Percentiles rank a stretch among this genome's conserved stretches.
These are phyloP conservation scores for Lactarius deliciosus DNA, from an alignment of 768 basidiomycete genomes.

Conservation along the genomic window DNA sequence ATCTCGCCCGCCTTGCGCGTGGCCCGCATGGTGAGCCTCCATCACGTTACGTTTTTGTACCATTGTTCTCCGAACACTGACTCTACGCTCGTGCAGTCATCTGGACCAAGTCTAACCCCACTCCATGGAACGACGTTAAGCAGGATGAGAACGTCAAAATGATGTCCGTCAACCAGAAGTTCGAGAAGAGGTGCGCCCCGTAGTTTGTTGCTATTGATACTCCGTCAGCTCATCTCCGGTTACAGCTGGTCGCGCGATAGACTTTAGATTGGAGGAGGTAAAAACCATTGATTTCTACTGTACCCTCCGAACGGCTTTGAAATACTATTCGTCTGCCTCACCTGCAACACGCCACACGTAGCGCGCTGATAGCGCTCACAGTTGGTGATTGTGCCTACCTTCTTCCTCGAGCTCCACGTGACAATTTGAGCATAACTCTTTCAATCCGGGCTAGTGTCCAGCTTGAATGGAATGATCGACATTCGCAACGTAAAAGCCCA, in stretches of 20 bases:
- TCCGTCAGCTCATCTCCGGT: slow-evolving; percentile 17
- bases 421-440: slow-evolving; percentile 42
- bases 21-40: slow-evolving; percentile 41
- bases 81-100: slow-evolving; percentile 41
- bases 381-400: background rate
- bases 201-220: slow-evolving; percentile 12
- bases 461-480: background rate
- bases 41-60: background rate
- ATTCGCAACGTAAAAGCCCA: background rate
- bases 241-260: slow-evolving; percentile 74
- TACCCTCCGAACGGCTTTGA: slow-evolving; percentile 25
- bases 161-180: slow-evolving; percentile 66
- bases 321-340: slow-evolving; percentile 7
- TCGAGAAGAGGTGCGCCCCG: slow-evolving; percentile 62
- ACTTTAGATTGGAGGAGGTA: slow-evolving; percentile 43
- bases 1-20: slow-evolving; percentile 45
- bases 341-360: background rate
- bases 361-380: no score
- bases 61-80: slow-evolving; percentile 19
- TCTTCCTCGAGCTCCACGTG: background rate
- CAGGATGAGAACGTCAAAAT: slow-evolving; percentile 75
- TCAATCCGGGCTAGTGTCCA: background rate
- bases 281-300: background rate
- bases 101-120: slow-evolving; percentile 73
- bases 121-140: slow-evolving; percentile 84